Evolutionary conservation across 768 basidiomycete species (phyloP).

Genomic region (Amanita muscaria): DNA sequence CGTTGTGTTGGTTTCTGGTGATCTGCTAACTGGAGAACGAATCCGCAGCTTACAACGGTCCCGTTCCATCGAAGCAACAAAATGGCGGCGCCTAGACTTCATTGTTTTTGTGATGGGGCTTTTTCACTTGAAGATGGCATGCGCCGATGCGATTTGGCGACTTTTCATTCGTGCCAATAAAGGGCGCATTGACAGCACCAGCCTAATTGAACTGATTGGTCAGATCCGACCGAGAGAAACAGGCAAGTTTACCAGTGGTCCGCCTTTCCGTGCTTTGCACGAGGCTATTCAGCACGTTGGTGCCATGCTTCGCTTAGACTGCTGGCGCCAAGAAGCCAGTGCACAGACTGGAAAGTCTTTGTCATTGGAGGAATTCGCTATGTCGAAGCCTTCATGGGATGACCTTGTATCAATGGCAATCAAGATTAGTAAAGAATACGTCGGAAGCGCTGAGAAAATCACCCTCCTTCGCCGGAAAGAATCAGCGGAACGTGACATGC

Average conservation of each 20-base stretch:
- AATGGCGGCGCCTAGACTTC: slow-evolving; percentile 21
- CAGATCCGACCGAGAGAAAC: slow-evolving; percentile 23
- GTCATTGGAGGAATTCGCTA: slow-evolving; percentile 23
- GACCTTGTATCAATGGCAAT: slow-evolving; percentile 20
- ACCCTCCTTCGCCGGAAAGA: too few species aligned
- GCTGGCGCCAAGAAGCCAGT: slow-evolving; percentile 19
- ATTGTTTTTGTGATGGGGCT: slow-evolving; percentile 25
- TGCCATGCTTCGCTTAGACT: slow-evolving; percentile 18
- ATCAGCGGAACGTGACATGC: slow-evolving; percentile 18
- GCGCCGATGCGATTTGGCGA: slow-evolving; percentile 23
- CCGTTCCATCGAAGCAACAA: slow-evolving; percentile 20
- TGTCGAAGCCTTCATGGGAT: slow-evolving; percentile 19
- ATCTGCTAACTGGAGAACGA: slow-evolving; percentile 20
- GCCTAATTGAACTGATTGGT: slow-evolving; percentile 16
- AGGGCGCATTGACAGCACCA: slow-evolving; percentile 11
- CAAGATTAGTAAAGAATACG: slow-evolving; percentile 14
- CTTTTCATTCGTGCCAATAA: slow-evolving; percentile 15
- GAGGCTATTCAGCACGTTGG: slow-evolving; percentile 24
- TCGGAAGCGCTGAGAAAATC: slow-evolving; percentile 1
- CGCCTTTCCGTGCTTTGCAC: slow-evolving; percentile 29
- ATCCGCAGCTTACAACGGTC: slow-evolving; percentile 15
- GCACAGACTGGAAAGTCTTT: background rate
- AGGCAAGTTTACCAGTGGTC: slow-evolving; percentile 22
- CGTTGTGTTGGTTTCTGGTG: slow-evolving; percentile 19
- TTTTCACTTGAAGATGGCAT: slow-evolving; percentile 28